Percentiles rank a stretch among this genome's conserved stretches.
phyloP scores from a whole-genome alignment of 208 protist species.

The Wallacemonas sp. region DNA sequence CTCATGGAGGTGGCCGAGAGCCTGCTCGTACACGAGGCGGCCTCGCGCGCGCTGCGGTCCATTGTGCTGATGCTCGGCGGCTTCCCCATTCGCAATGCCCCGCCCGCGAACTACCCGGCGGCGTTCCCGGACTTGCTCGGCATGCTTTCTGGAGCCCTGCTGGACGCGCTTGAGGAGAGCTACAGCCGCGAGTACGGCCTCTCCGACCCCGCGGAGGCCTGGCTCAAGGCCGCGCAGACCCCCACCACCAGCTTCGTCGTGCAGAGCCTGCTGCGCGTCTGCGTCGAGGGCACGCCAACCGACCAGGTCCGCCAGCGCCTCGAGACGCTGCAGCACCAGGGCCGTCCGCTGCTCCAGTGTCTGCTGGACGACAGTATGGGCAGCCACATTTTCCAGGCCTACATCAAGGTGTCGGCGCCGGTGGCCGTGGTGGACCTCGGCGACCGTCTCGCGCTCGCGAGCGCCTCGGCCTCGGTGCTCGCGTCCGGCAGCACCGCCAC shows the following conservation, averaged over 20 bases:
- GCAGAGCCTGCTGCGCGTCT: conserved; percentile 83
- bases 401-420: conserved; percentile 60
- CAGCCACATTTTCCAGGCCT: conserved; percentile 87
- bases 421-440: conserved; percentile 41
- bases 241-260: conserved; percentile 80
- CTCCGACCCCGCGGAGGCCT: conserved; percentile 39
- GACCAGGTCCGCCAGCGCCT: conserved; percentile 53
- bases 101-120: conserved; percentile 40
- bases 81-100: conserved; percentile 65
- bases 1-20: conserved; percentile 65
- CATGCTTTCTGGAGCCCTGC: conserved; percentile 42
- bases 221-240: conserved; percentile 67
- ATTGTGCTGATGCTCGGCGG: conserved; percentile 83
- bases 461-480: not conserved
- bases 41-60: conserved; percentile 73
- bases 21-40: conserved; percentile 74
- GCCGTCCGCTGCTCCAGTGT: conserved; percentile 52
- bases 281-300: conserved; percentile 40
- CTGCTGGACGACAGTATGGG: conserved; percentile 69
- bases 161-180: conserved; percentile 54
- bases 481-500: conserved; percentile 1
- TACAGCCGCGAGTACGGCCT: conserved; percentile 51
- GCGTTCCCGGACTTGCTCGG: conserved; percentile 47
- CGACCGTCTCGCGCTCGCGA: conserved; percentile 27
- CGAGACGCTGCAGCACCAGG: conserved; percentile 46